Percentiles rank a stretch among this genome's conserved stretches.
These are phyloP conservation scores for Trichoderma hamatum DNA, from an alignment of 2,329 filamentous ascomycete species.

Conservation along the genomic window DNA sequence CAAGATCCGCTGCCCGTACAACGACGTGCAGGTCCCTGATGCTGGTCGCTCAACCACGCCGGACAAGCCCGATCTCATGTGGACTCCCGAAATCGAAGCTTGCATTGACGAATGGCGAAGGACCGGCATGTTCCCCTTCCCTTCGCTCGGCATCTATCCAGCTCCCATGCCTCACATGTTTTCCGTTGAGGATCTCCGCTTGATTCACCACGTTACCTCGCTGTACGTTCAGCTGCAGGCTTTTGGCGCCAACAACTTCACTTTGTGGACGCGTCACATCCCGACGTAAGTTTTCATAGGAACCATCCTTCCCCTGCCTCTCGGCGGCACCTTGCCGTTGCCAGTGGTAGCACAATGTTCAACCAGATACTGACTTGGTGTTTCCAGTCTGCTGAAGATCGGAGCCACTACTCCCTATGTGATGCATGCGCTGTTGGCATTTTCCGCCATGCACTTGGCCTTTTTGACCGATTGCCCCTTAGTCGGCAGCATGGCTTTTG, in stretches of 20 bases:
- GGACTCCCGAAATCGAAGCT: constrained; percentile 82
- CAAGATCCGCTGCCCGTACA: constrained; percentile 97
- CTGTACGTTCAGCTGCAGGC: constrained; percentile 81
- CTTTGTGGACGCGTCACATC: constrained; percentile 90
- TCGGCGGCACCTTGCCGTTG: background rate
- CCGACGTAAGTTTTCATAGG: constrained; percentile 70
- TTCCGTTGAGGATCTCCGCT: constrained; percentile 75
- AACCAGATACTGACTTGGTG: constrained; percentile 18
- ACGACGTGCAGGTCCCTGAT: constrained; percentile 73
- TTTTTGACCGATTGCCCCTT: constrained; percentile 85
- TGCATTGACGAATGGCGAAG: constrained; percentile 81
- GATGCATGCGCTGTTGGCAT: constrained; percentile 88
- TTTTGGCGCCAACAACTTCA: constrained; percentile 79
- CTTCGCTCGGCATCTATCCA: constrained; percentile 75
- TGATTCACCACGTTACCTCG: constrained; percentile 88
- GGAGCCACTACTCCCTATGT: constrained; percentile 83
- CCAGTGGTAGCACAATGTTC: constrained; percentile 3
- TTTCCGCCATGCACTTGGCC: constrained; percentile 93
- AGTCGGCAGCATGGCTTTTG: constrained; percentile 84
- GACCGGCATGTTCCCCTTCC: constrained; percentile 84
- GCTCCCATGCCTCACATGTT: constrained; percentile 73
- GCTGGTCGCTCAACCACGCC: constrained; percentile 62
- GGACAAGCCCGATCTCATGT: constrained; percentile 73
- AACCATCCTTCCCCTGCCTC: background rate
- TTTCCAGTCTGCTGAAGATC: constrained; percentile 62